Base-by-base conservation (phyloP, 176 grass and related monocot genomes). In the Saccharum spontaneum region DNA sequence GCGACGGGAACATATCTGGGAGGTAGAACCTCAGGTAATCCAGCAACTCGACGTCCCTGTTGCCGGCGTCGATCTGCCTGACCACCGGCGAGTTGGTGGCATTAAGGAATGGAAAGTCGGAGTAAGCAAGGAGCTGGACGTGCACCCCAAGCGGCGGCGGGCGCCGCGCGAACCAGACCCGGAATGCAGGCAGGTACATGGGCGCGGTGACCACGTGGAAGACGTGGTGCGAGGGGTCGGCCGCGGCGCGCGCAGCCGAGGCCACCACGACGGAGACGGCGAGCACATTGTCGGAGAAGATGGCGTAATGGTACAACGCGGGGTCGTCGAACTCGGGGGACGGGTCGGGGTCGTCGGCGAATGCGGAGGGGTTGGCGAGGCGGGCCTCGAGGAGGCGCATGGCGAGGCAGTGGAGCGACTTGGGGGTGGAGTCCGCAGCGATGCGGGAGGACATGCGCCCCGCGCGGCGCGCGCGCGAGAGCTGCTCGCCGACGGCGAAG, bases 301-400 rank as follows among this genome's bases (percentile, higher is more conserved):
- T 33, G 46, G 81, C 86, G 76, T 96, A 99, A 86, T 99, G 97
- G 86, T 91, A 92, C n/a, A 96, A 72, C 12, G 73, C 82, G 1
- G 91, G 86, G 70, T 97, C 88, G 38, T 86, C 26, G 83, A 86
- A 89, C 11, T 69, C 41, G 5, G 75, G 48, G 44, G 82, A 73
- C 60, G 82, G 81, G 79, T 88, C 87, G 38, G 88, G 33, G n/a
- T 87, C 87, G 69, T 87, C 84, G 20, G 90, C 33, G 49, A 86
- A 88, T 1, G 87, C 79, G 68, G 75, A 75, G 23, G 86, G 91
- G 26, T 85, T 86, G 49, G 90, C 82, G 87, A 96, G 92, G 64
- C 84, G 88, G 81, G 94, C 90, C 88, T 95, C 93, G 52, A 99
- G 91, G 48, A 99, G 94, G 83, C 94, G 97, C 97, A 99, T 96